These are phyloP conservation scores for Coleophoma eucalyptorum DNA, from an alignment of 2,329 filamentous ascomycete species.

Conservation along the genomic window DNA sequence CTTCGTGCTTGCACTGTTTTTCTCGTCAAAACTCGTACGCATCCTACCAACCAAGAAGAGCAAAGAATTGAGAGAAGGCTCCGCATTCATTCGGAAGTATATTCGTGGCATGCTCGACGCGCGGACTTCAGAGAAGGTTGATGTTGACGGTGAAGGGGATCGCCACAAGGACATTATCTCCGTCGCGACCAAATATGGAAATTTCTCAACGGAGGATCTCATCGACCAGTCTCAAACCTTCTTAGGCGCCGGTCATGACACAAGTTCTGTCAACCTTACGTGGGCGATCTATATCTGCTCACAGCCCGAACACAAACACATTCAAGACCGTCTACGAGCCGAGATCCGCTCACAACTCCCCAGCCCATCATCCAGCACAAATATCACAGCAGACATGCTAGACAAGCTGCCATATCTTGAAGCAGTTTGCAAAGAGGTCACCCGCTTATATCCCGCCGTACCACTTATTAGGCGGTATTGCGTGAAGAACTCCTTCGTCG, in stretches of 20 bases:
- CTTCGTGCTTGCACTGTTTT: constrained; percentile 29
- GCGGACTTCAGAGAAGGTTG: constrained; percentile 59
- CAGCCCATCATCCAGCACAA: no score
- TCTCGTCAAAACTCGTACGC: constrained; percentile 47
- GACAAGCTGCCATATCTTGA: no score
- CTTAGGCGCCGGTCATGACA: constrained; percentile 75
- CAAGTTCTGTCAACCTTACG: constrained; percentile 66
- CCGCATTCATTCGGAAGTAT: constrained; percentile 52
- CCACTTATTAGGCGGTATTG: no score
- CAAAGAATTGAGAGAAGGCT: constrained; percentile 59
- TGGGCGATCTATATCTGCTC: constrained; percentile 33
- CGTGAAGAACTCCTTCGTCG: no score
- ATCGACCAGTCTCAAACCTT: constrained; percentile 87
- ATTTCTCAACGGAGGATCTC: constrained; percentile 70
- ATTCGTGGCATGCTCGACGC: constrained; percentile 48
- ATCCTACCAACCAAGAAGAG: constrained; percentile 50
- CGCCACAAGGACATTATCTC: constrained; percentile 70
- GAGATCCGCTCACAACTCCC: no score
- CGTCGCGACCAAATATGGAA: constrained; percentile 71
- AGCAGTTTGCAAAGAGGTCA: no score
- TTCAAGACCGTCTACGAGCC: no score
- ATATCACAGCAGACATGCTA: no score
- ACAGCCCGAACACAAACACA: no score
- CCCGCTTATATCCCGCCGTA: no score
- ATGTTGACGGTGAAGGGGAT: constrained; percentile 37